Base-by-base conservation (phyloP, 495 filamentous ascomycete genomes). In the Xanthoparmelia taractica region DNA sequence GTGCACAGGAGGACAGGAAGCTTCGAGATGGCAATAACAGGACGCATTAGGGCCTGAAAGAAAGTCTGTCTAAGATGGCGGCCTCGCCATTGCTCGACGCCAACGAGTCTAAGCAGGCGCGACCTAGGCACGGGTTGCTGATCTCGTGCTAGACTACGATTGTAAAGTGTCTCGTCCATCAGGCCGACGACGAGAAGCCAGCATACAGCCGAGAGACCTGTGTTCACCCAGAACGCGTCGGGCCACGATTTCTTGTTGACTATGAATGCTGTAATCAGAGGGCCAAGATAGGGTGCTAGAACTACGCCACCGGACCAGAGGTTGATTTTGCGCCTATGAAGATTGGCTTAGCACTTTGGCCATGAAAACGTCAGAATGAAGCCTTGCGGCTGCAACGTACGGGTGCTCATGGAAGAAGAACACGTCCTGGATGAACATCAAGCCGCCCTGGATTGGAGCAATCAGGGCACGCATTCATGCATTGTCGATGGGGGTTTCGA, bases 381-480 rank as follows among this genome's bases (percentile, higher is more conserved):
- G 41, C 29, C 0, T 8, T 8, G 31, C 18, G 34, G 43, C 4
- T 13, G 12, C n/a, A 15, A 23, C 61, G 17, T 47, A 58, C n/a
- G 67, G 61, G 58, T 83, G 82, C 64, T 86, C 83, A 63, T 87
- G 84, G 71, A 86, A 80, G 76, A 83, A 87, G 73, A 85, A 87
- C 57, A 85, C 76, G 72, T 87, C 85, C 66, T 86, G 83, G 67
- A 87, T 80, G 68, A 80, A 84, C 75, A 85, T 84, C 25, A 87
- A 73, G 2, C 82, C 84, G 36, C 81, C 82, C 67, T 77, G 69
- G 33, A 52, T 29, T 18, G 48, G 12, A 52, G 48, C 17, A 18
- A 52, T 52, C 12, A 18, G 27, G 5, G 27, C 25, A 27, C 18
- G 27, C 5, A 7, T 31, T 33, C 4, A 27, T 31, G 27, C 5